Conservation (phyloP, 108 stramenopile species). For the Conticribra weissflogii region DNA sequence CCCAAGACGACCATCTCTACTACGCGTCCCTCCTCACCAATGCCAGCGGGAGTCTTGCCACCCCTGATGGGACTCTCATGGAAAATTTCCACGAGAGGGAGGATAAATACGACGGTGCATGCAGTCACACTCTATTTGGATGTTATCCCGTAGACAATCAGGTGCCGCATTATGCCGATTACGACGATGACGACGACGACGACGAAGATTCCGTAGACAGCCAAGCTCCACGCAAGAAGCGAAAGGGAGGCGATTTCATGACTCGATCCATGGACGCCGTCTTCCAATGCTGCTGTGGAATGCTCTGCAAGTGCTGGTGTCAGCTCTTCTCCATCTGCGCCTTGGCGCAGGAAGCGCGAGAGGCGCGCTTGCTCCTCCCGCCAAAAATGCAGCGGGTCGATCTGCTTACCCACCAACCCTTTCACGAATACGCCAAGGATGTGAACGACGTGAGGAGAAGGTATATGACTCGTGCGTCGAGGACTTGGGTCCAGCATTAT, state of each 20-base stretch:
- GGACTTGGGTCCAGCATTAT: constrained; percentile 71
- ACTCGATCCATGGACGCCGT: constrained; percentile 60
- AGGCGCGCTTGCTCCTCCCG: constrained; percentile 75
- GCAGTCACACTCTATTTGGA: constrained; percentile 83
- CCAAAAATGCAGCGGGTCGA: constrained; percentile 82
- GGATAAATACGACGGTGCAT: constrained; percentile 86
- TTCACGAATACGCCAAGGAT: constrained; percentile 81
- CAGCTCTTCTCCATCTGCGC: constrained; percentile 84
- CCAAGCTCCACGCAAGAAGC: constrained; percentile 52
- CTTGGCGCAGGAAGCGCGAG: constrained; percentile 86
- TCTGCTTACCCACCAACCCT: constrained; percentile 88
- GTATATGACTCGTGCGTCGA: constrained; percentile 66
- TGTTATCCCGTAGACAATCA: constrained; percentile 83
- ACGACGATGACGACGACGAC: constrained; percentile 56
- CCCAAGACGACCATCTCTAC: constrained; percentile 86
- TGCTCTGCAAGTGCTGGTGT: constrained; percentile 79
- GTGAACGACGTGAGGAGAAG: constrained; percentile 73
- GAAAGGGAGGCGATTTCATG: constrained; percentile 68
- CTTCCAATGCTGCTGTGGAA: constrained; percentile 73
- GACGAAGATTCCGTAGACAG: constrained; percentile 20
- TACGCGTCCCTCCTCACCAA: constrained; percentile 69
- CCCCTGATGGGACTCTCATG: constrained; percentile 58
- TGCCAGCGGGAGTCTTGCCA: constrained; percentile 42
- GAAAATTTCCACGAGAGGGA: constrained; percentile 60
- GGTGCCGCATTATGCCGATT: constrained; percentile 60